A percentile compares a stretch with the other conserved stretches of the same genome.
phyloP scores from a whole-genome alignment of 306 rosid species.

The Trifolium fragiferum region DNA sequence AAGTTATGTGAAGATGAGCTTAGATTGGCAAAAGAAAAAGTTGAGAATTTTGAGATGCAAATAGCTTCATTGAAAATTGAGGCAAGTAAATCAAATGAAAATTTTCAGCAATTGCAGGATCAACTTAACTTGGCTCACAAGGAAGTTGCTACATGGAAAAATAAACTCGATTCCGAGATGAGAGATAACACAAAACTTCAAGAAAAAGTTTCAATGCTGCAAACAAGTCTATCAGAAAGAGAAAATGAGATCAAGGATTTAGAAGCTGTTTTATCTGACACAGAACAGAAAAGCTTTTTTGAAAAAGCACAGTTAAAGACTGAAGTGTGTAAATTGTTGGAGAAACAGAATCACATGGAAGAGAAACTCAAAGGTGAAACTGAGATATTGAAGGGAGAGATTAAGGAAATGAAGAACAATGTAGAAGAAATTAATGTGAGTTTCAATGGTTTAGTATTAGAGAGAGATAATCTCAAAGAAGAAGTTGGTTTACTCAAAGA shows the following conservation, averaged over 20 bases:
- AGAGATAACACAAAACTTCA: conserved; percentile 65
- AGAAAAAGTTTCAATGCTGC: conserved; percentile 63
- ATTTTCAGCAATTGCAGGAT: conserved; percentile 53
- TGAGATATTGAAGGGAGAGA: conserved; percentile 50
- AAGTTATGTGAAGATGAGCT: not conserved
- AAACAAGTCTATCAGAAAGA: conserved; percentile 58
- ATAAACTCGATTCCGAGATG: conserved; percentile 65
- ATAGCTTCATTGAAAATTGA: conserved; percentile 56
- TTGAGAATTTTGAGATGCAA: conserved; percentile 54
- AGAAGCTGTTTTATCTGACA: conserved; percentile 66
- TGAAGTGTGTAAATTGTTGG: conserved; percentile 60
- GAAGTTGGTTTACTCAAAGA: conserved; percentile 52
- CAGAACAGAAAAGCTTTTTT: conserved; percentile 73
- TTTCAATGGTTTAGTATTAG: conserved; percentile 49
- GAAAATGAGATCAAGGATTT: conserved; percentile 73
- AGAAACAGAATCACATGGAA: conserved; percentile 48
- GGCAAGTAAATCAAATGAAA: conserved; percentile 55
- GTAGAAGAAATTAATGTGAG: conserved; percentile 46
- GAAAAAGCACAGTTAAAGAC: conserved; percentile 75
- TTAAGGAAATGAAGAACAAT: conserved; percentile 40
- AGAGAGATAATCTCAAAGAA: conserved; percentile 53
- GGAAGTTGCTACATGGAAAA: conserved; percentile 61
- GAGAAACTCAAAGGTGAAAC: conserved; percentile 56
- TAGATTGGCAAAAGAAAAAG: not conserved
- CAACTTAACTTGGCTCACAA: conserved; percentile 62